Evolutionary conservation across 2,329 filamentous ascomycete genomes (phyloP).

Genomic region (Fusarium compactum): DNA sequence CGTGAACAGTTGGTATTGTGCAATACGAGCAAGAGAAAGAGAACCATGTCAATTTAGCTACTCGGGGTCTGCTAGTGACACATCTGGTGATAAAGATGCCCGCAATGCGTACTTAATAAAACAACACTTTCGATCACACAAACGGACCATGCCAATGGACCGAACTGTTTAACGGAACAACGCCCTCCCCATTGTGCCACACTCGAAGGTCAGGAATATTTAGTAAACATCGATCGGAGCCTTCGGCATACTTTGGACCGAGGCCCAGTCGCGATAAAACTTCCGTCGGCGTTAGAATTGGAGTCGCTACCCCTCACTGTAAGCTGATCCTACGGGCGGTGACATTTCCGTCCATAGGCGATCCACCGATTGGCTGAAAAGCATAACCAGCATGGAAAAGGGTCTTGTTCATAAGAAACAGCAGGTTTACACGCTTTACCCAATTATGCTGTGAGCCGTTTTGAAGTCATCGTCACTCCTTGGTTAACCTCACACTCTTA

Average conservation of each 20-base stretch:
- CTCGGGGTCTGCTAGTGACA: no score
- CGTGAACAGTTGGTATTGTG: no score
- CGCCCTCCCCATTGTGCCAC: no score
- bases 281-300: background rate
- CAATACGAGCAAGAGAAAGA: no score
- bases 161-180: no score
- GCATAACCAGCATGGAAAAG: background rate
- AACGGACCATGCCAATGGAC: no score
- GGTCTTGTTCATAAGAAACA: background rate
- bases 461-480: background rate
- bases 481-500: background rate
- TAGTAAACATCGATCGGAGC: background rate
- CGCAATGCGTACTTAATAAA: no score
- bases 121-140: no score
- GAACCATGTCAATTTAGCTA: no score
- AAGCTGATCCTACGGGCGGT: background rate
- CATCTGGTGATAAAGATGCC: no score
- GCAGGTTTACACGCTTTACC: background rate
- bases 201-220: no score
- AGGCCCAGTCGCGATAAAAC: background rate
- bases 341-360: background rate
- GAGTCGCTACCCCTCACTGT: background rate
- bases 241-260: background rate
- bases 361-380: background rate
- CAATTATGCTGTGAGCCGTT: fast-evolving